Evolutionary conservation across 768 basidiomycete genomes (phyloP), one percentile per base, ranked within the genome.

Genomic region (Tylopilus subfusipes): DNA sequence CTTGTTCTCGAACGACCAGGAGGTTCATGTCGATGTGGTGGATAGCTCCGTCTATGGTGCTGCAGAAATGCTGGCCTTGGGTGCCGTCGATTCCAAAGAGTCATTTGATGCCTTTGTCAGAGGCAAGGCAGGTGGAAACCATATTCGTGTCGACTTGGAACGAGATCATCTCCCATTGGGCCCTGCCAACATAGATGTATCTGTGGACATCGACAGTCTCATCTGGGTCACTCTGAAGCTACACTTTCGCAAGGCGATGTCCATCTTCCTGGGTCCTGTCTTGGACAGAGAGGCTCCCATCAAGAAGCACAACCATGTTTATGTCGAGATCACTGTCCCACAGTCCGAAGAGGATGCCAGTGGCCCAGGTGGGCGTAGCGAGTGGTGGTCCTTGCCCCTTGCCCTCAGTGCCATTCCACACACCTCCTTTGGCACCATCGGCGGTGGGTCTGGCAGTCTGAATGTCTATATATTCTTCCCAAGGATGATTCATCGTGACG

Each of bases 391-490:
- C n/a, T n/a, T n/a, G n/a, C n/a, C n/a, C n/a, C n/a, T n/a, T n/a
- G n/a, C n/a, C 1, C 11, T 60, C 1, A 47, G 22, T 31, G 27
- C 34, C 0, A 57, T 64, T 1, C 55, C 55, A 4, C 51, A 63
- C 18, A 38, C 50, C 1, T 7, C 14, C 19, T 48, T 63, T 43
- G 53, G 55, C 2, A 19, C n/a, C n/a, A n/a, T n/a, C n/a, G n/a
- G n/a, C n/a, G n/a, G n/a, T n/a, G n/a, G n/a, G n/a, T n/a, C n/a
- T n/a, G n/a, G n/a, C n/a, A n/a, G n/a, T n/a, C 29, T 61, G 2
- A 45, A 16, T 8, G 24, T 53, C 0, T 58, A 54, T 1, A 58
- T 63, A 0, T 42, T 36, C 16, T 63, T 63, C 39, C 52, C 60
- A 1, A 0, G 25, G 1, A 63, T 63, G 48, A 59, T 63, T 9